Conservation (phyloP, 2,329 filamentous ascomycete genomes). For the Didymella arachidicola region DNA sequence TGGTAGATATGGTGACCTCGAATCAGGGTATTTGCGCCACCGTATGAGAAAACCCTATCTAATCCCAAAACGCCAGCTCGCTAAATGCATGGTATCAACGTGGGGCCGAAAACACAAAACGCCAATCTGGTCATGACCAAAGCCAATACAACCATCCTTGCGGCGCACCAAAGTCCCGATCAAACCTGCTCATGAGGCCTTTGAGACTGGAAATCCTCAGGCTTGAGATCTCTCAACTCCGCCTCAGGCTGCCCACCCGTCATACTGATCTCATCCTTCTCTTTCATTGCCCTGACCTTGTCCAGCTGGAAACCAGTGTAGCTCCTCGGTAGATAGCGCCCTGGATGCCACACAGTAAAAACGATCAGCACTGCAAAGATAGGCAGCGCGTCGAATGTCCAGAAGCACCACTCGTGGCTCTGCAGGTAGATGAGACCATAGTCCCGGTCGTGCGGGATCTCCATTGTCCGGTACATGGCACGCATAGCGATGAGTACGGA, state of each 20-base stretch:
- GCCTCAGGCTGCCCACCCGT: constrained; percentile 14
- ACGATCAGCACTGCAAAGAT: constrained; percentile 58
- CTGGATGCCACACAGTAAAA: constrained; percentile 61
- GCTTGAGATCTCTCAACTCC: constrained; percentile 33
- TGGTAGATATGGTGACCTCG: too few relatives aligned
- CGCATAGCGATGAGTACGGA: constrained; percentile 53
- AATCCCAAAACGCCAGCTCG: constrained; percentile 8
- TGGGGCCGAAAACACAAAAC: neutral
- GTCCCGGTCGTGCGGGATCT: constrained; percentile 58
- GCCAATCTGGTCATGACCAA: neutral
- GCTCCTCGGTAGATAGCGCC: constrained; percentile 41
- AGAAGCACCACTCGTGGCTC: constrained; percentile 62
- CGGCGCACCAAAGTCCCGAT: neutral
- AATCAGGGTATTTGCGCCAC: too few relatives aligned
- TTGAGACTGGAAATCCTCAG: constrained; percentile 34
- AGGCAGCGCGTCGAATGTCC: constrained; percentile 60
- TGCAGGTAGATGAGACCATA: constrained; percentile 60
- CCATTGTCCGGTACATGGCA: constrained; percentile 62
- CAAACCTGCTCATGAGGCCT: constrained; percentile 7
- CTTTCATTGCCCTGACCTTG: constrained; percentile 40
- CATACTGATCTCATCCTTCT: constrained; percentile 45
- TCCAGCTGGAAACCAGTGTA: constrained; percentile 43
- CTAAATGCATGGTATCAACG: constrained; percentile 19
- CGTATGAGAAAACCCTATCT: too few relatives aligned
- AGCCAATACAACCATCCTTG: too few relatives aligned